Evolutionary conservation across 208 protist genomes (phyloP).

Genomic region (Wallacemonas sp.): DNA sequence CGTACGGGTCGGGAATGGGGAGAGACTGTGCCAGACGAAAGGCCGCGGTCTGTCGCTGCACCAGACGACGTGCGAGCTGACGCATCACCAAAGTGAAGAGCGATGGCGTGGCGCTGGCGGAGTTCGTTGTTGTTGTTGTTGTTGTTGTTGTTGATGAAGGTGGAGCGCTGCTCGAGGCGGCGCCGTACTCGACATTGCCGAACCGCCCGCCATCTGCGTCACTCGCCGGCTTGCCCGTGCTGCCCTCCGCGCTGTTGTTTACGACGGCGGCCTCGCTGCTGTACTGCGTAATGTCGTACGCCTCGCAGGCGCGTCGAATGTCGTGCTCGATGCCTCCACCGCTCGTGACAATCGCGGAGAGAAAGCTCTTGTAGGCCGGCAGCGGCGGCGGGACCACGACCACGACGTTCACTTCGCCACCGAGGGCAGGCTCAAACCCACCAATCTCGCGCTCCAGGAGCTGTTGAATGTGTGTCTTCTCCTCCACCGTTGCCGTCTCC

Average conservation of each 20-base stretch:
- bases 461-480: slow-evolving; percentile 8
- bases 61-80: slow-evolving; percentile 43
- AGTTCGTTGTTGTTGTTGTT: not conserved
- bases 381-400: slow-evolving; percentile 3
- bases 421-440: slow-evolving; percentile 13
- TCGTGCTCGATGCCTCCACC: slow-evolving; percentile 91
- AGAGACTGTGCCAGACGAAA: slow-evolving; percentile 2
- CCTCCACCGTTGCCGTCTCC: not conserved
- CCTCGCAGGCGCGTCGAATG: slow-evolving; percentile 70
- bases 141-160: too few relatives aligned
- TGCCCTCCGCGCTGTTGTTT: not conserved
- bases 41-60: slow-evolving; percentile 30
- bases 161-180: too few relatives aligned
- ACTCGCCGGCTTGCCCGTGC: not conserved
- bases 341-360: slow-evolving; percentile 71
- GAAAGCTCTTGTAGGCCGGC: slow-evolving; percentile 35
- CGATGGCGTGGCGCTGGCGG: not conserved
- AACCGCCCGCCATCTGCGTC: slow-evolving; percentile 32
- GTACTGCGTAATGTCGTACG: slow-evolving; percentile 48
- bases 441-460: slow-evolving; percentile 8
- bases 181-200: slow-evolving; percentile 68
- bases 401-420: slow-evolving; percentile 4
- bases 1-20: slow-evolving; percentile 28
- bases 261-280: slow-evolving; percentile 32
- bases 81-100: slow-evolving; percentile 69